Conservation (phyloP, 108 stramenopile species). For the Fragilaria crotonensis region DNA sequence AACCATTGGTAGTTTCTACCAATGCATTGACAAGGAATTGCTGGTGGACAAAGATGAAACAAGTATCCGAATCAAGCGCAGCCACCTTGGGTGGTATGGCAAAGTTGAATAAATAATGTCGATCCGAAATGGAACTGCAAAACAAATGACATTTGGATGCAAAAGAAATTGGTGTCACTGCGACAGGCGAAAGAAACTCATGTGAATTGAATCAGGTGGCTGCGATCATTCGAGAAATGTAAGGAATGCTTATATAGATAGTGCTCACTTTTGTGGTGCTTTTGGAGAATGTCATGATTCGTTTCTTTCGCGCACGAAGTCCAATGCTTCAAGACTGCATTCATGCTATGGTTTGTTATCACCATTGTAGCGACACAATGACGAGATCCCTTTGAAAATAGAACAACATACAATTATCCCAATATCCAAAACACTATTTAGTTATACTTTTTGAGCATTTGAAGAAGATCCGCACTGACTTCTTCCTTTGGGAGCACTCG, state of each 20-base stretch:
- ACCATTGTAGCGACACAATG: too few species aligned
- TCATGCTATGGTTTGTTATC: too few species aligned
- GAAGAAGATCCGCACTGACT: slow-evolving; percentile 61
- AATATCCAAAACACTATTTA: too few species aligned
- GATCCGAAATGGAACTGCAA: slow-evolving; percentile 60
- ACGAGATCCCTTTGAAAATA: too few species aligned
- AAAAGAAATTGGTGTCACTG: slow-evolving; percentile 27
- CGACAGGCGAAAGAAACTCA: neutral
- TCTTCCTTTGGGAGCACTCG: slow-evolving; percentile 74
- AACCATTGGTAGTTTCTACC: slow-evolving; percentile 24
- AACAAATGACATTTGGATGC: slow-evolving; percentile 77
- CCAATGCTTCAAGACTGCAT: too few species aligned
- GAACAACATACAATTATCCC: too few species aligned
- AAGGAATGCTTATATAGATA: too few species aligned
- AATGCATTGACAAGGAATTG: slow-evolving; percentile 51
- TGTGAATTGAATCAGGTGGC: too few species aligned
- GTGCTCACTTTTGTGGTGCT: too few species aligned
- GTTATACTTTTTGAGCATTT: slow-evolving; percentile 51
- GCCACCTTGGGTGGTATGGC: slow-evolving; percentile 9
- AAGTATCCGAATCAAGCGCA: slow-evolving; percentile 49
- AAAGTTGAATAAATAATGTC: slow-evolving; percentile 24
- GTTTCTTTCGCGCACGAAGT: too few species aligned
- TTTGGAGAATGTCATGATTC: too few species aligned
- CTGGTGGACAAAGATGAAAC: slow-evolving; percentile 82
- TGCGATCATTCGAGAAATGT: too few species aligned